phyloP scores from a whole-genome alignment of 192 early-diverging fungal species.

The Gigaspora rosea region DNA sequence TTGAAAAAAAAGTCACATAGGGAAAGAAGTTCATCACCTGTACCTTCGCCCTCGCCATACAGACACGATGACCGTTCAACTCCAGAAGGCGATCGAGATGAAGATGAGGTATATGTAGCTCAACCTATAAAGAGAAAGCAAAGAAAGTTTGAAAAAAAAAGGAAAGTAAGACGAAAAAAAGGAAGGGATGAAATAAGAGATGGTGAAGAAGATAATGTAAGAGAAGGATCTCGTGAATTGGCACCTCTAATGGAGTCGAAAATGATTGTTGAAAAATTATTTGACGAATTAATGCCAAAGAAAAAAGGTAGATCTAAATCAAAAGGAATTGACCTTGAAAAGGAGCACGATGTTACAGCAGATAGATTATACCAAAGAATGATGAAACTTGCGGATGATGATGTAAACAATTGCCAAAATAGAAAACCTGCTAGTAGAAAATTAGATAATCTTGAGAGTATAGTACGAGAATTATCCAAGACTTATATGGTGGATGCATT shows the following conservation, averaged over 20 bases:
- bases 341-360: constrained; percentile 13
- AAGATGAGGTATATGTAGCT: background rate
- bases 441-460: constrained; percentile 55
- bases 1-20: background rate
- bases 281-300: constrained; percentile 17
- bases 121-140: background rate
- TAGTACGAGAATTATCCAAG: constrained; percentile 49
- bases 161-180: background rate
- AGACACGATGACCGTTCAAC: background rate
- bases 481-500: constrained; percentile 64
- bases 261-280: background rate
- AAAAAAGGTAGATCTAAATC: background rate
- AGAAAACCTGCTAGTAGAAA: constrained; percentile 63
- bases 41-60: background rate
- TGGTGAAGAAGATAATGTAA: background rate
- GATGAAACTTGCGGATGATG: constrained; percentile 54
- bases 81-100: background rate
- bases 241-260: constrained; percentile 1
- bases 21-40: background rate
- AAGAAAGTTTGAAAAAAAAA: background rate
- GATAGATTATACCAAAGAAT: background rate
- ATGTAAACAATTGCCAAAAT: constrained; percentile 52
- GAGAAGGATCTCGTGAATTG: background rate
- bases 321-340: constrained; percentile 1
- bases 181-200: background rate